Conservation (phyloP, 1,139 yeast species). For the Torulaspora pretoriensis region DNA sequence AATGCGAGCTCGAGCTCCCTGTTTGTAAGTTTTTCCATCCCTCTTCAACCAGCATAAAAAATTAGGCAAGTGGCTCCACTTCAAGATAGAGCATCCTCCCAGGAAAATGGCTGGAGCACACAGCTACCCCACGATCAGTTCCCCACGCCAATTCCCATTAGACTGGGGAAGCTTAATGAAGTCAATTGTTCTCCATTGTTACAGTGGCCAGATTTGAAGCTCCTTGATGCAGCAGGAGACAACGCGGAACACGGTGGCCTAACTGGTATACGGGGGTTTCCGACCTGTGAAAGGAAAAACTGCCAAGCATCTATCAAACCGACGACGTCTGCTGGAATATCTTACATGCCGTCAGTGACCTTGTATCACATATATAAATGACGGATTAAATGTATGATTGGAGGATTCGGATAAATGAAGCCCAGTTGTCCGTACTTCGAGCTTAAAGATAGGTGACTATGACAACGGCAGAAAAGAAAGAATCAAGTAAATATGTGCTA, state of each 20-base stretch:
- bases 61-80: background rate
- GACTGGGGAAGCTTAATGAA: background rate
- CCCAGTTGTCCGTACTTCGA: background rate
- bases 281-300: background rate
- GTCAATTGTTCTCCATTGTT: background rate
- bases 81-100: background rate
- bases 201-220: background rate
- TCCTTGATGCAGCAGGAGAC: background rate
- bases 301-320: too few species aligned
- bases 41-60: background rate
- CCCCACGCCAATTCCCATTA: background rate
- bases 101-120: background rate
- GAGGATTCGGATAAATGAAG: background rate
- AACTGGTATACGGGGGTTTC: background rate
- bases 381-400: background rate
- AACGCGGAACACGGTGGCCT: background rate
- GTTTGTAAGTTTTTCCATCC: background rate
- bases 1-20: background rate
- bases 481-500: slow-evolving; percentile 43
- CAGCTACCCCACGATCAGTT: background rate
- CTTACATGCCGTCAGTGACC: background rate
- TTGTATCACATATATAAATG: background rate
- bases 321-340: too few species aligned
- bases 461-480: background rate
- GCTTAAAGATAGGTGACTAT: background rate